These are phyloP conservation scores for Durotheca rogersii DNA, from an alignment of 495 filamentous ascomycete species.

Conservation along the genomic window DNA sequence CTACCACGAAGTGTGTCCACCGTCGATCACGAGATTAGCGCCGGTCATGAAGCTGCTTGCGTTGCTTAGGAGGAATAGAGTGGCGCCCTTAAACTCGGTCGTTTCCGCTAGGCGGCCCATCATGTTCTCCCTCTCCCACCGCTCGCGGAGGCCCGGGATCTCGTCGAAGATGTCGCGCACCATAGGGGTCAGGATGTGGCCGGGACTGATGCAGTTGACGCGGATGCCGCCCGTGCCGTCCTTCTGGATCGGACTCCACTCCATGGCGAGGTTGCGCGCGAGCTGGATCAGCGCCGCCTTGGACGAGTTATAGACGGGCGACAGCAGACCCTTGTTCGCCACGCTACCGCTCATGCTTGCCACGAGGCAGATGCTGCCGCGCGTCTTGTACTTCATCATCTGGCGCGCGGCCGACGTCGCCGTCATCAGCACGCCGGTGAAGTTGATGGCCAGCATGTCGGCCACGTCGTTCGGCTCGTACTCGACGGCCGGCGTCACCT, in stretches of 20 bases:
- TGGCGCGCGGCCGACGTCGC: slow-evolving; percentile 69
- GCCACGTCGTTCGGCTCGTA: slow-evolving; percentile 66
- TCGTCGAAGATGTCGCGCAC: slow-evolving; percentile 65
- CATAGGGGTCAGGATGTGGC: slow-evolving; percentile 75
- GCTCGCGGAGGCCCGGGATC: slow-evolving; percentile 56
- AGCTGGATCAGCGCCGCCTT: slow-evolving; percentile 72
- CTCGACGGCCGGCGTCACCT: slow-evolving; percentile 66
- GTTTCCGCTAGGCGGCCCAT: slow-evolving; percentile 62
- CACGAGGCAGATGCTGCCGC: slow-evolving; percentile 69
- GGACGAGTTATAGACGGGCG: slow-evolving; percentile 65
- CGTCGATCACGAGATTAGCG: slow-evolving; percentile 60
- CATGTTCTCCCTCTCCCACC: slow-evolving; percentile 73
- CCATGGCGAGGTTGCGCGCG: slow-evolving; percentile 65
- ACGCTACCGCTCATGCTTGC: slow-evolving; percentile 73
- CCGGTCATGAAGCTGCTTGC: slow-evolving; percentile 75
- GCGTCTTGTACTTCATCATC: slow-evolving; percentile 72
- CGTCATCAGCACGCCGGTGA: slow-evolving; percentile 75
- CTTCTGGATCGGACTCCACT: slow-evolving; percentile 58
- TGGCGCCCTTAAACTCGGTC: slow-evolving; percentile 67
- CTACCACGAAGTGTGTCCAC: slow-evolving; percentile 57
- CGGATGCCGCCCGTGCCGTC: slow-evolving; percentile 58
- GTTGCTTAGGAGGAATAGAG: slow-evolving; percentile 57
- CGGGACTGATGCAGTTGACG: slow-evolving; percentile 67
- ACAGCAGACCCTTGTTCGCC: slow-evolving; percentile 71
- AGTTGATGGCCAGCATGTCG: slow-evolving; percentile 72